A percentile compares a stretch with the other conserved stretches of the same genome.
These are phyloP conservation scores for Benincasa hispida DNA, from an alignment of 306 rosid species.

Conservation along the genomic window DNA sequence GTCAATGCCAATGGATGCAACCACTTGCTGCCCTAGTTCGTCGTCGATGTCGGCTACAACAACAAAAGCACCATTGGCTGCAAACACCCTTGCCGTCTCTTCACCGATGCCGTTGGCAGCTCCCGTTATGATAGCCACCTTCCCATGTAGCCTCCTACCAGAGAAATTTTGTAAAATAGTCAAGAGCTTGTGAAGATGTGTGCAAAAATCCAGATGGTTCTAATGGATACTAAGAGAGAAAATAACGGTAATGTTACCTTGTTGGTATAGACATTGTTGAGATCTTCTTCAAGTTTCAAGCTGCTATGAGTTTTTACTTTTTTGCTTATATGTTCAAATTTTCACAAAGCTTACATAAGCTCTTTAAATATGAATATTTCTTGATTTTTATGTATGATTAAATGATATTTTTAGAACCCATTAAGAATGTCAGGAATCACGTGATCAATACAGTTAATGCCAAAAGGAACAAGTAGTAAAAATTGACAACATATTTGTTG, in stretches of 20 bases:
- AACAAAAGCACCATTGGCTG: slow-evolving; percentile 49
- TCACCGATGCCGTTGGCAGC: slow-evolving; percentile 84
- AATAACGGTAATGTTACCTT: slow-evolving; percentile 22
- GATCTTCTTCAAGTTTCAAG: not conserved
- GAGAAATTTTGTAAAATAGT: not conserved
- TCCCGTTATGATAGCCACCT: slow-evolving; percentile 67
- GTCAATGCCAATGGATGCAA: slow-evolving; percentile 29
- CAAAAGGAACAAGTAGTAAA: too few relatives aligned
- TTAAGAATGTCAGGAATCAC: too few relatives aligned
- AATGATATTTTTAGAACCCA: too few relatives aligned
- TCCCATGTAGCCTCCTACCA: slow-evolving; percentile 32
- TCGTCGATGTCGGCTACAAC: slow-evolving; percentile 66
- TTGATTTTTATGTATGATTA: too few relatives aligned
- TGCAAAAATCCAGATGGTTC: not conserved
- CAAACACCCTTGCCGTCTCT: slow-evolving; percentile 50
- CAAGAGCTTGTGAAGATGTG: not conserved
- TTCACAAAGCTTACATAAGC: not conserved
- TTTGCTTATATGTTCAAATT: not conserved
- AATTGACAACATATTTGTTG: too few relatives aligned
- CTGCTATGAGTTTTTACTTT: not conserved
- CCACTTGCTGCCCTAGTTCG: slow-evolving; percentile 41
- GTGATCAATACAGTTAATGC: too few relatives aligned
- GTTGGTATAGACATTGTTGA: slow-evolving; percentile 27
- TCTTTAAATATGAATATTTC: not conserved
- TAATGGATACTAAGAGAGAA: not conserved